phyloP scores from a whole-genome alignment of 495 filamentous ascomycete species.

The Symbiotaphrina buchneri region DNA sequence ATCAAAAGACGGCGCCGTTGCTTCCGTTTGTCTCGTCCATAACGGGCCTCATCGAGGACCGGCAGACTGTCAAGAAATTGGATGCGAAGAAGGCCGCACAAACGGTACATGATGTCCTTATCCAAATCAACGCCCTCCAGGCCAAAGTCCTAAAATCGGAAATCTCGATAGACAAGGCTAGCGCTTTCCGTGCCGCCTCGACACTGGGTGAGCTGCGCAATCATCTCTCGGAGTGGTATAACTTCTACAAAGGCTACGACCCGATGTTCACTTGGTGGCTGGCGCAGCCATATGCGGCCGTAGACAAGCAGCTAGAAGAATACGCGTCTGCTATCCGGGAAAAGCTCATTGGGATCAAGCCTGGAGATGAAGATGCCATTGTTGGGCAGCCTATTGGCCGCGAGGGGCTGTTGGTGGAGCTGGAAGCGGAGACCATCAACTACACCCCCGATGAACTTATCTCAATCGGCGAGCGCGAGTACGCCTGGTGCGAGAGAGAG shows the following conservation, averaged over 20 bases:
- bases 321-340: conserved; percentile 13
- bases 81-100: too few relatives aligned
- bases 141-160: too few relatives aligned
- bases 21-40: too few relatives aligned
- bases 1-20: too few relatives aligned
- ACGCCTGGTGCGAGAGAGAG: conserved; percentile 11
- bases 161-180: conserved; percentile 12
- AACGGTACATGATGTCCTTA: too few relatives aligned
- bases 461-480: conserved; percentile 19
- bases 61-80: too few relatives aligned
- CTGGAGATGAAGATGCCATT: conserved; percentile 17
- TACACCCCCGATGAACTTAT: conserved; percentile 26
- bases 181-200: conserved; percentile 18
- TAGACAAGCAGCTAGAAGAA: conserved; percentile 11
- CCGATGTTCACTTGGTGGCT: conserved; percentile 28
- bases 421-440: conserved; percentile 21
- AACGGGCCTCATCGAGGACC: too few relatives aligned
- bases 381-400: conserved; percentile 26
- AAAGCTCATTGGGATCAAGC: conserved; percentile 17
- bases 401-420: conserved; percentile 16
- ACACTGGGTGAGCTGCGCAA: conserved; percentile 13
- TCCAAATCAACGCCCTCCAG: too few relatives aligned
- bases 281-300: conserved; percentile 12
- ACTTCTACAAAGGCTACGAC: conserved; percentile 23
- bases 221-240: conserved; percentile 16